Percentiles rank a stretch among this genome's conserved stretches.
These are phyloP conservation scores for Sugiyamaella japonica DNA, from an alignment of 1,139 yeast genomes.

Conservation along the genomic window DNA sequence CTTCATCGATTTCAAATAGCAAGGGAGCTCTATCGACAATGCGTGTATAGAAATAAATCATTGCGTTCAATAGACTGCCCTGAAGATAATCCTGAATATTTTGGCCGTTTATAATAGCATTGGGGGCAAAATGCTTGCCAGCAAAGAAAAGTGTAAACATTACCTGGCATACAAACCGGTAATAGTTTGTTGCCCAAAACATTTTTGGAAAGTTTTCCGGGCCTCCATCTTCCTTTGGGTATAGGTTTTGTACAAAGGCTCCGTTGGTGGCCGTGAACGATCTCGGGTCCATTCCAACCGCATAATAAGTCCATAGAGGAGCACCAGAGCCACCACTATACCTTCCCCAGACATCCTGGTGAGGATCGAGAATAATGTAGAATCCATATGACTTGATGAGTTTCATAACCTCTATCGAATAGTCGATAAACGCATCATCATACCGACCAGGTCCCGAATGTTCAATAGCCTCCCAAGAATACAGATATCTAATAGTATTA, in stretches of 20 bases:
- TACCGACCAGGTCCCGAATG: conserved; percentile 84
- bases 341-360: conserved; percentile 94
- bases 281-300: conserved; percentile 85
- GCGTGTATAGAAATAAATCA: conserved; percentile 52
- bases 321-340: conserved; percentile 95
- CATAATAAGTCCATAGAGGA: conserved; percentile 91
- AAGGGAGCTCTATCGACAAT: conserved; percentile 52
- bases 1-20: conserved; percentile 45
- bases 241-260: conserved; percentile 66
- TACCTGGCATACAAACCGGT: conserved; percentile 68
- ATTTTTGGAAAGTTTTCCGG: conserved; percentile 66
- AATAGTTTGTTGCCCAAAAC: conserved; percentile 93
- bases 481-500: conserved; percentile 70
- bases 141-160: conserved; percentile 88
- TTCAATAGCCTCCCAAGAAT: conserved; percentile 93
- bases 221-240: conserved; percentile 33
- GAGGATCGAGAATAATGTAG: conserved; percentile 82
- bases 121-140: conserved; percentile 69
- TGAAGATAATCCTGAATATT: conserved; percentile 79
- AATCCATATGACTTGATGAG: conserved; percentile 64
- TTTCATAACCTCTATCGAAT: conserved; percentile 61
- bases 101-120: conserved; percentile 60
- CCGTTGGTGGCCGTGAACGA: conserved; percentile 69
- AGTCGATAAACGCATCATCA: conserved; percentile 74
- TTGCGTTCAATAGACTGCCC: conserved; percentile 55